Evolutionary conservation across 768 basidiomycete species (phyloP).

Genomic region (Ramaria sp.): DNA sequence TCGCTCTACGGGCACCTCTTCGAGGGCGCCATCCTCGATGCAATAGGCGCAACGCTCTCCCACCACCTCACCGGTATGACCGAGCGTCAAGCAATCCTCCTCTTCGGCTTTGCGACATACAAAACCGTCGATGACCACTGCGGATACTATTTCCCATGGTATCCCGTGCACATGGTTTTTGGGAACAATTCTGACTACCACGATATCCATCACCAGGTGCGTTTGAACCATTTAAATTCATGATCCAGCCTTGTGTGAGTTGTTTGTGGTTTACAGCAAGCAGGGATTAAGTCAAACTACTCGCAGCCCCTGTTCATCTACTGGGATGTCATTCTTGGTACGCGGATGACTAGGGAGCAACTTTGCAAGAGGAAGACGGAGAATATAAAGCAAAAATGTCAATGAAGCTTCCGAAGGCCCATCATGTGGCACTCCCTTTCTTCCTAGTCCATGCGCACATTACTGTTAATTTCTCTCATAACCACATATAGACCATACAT

Average conservation of each 20-base stretch:
- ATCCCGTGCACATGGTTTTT: slow-evolving; percentile 35
- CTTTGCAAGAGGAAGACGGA: slow-evolving; percentile 1
- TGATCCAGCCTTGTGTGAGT: too few relatives aligned
- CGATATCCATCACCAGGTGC: slow-evolving; percentile 34
- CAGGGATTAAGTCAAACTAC: slow-evolving; percentile 38
- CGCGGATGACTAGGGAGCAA: slow-evolving; percentile 16
- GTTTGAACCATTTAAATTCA: slow-evolving; percentile 3
- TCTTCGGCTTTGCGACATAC: slow-evolving; percentile 29
- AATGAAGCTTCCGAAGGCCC: too few relatives aligned
- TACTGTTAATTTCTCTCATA: too few relatives aligned
- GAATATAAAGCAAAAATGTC: neutral
- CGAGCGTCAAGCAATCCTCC: slow-evolving; percentile 28
- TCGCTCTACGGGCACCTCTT: slow-evolving; percentile 41
- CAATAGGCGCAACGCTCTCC: slow-evolving; percentile 28
- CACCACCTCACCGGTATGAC: slow-evolving; percentile 25
- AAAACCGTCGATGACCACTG: slow-evolving; percentile 36
- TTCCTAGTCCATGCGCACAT: too few relatives aligned
- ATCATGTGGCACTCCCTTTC: too few relatives aligned
- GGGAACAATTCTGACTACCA: slow-evolving; percentile 38
- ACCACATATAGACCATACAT: too few relatives aligned
- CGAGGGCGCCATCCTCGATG: slow-evolving; percentile 36
- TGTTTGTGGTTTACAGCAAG: slow-evolving; percentile 14
- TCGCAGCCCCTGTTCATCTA: slow-evolving; percentile 38
- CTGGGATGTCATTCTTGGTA: slow-evolving; percentile 32
- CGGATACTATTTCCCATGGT: slow-evolving; percentile 33